Evolutionary conservation across 441 rosid genomes (phyloP), one percentile per base, ranked within the genome.

Genomic region (Croton setiger): DNA sequence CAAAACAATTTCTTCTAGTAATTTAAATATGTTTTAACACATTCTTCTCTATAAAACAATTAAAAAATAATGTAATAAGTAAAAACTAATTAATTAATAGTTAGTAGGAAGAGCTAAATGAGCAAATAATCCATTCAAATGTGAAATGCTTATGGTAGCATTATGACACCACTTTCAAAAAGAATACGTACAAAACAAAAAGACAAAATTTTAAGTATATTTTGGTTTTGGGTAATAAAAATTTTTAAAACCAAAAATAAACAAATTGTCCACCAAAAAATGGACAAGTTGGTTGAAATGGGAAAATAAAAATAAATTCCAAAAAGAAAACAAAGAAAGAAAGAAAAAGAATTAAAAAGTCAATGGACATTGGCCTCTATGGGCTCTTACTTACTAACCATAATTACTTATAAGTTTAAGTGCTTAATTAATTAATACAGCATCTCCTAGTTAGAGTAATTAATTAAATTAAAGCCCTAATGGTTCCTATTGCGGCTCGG

Each of bases 401-500:
- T 63, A 63, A 64, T 64, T 65, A 67, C 44, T 55, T 36, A 10
- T 7, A 52, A 27, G 71, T 53, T 58, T 56, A 63, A 76, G 64
- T 43, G 14, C 4, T 70, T 41, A 60, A 63, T 78, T 61, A 80
- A 77, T 64, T 1, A 39, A 39, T 4, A 0, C 1, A 27, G 31
- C 2, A 27, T 27, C 31, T 27, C 31, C 31, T 27, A 27, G 31
- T 27, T 27, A 27, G 31, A 27, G 31, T 27, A 27, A 4, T 20
- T 35, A 73, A 52, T 65, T 69, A 68, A 67, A 75, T 45, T 33
- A 59, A 63, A 67, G 11, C 45, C 27, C 58, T 12, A 7, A 1
- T 36, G 75, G 80, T 69, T 73, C 39, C 49, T 61, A 73, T 78
- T 83, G 81, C 88, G 88, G 87, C 88, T 81, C 88, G 88, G 87